A percentile compares a stretch with the other conserved stretches of the same genome.
These are phyloP conservation scores for Marasmius sp. DNA, from an alignment of 1,284 basidiomycete species.

Conservation along the genomic window DNA sequence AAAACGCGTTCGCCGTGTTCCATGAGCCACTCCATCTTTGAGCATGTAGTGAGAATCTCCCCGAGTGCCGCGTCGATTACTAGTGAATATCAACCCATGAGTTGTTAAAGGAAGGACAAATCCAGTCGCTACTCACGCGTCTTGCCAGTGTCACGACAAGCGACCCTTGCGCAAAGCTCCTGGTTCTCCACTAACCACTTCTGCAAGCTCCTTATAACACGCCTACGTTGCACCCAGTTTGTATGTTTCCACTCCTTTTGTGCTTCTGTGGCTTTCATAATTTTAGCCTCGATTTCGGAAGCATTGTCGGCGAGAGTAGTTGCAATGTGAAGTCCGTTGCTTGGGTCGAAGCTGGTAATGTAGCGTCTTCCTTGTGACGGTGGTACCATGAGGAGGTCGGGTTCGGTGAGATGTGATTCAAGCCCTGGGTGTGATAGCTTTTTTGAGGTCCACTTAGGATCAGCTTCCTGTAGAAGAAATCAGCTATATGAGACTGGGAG, in stretches of 20 bases:
- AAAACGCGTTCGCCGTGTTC: conserved; percentile 78
- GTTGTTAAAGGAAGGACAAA: not conserved
- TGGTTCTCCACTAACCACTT: conserved; percentile 91
- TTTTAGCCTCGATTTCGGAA: conserved; percentile 75
- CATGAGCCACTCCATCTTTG: conserved; percentile 87
- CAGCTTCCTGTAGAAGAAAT: conserved; percentile 41
- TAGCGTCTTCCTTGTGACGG: conserved; percentile 52
- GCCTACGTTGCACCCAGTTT: conserved; percentile 75
- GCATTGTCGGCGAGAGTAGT: conserved; percentile 70
- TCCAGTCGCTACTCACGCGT: conserved; percentile 63
- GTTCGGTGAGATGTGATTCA: conserved; percentile 59
- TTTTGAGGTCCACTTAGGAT: conserved; percentile 57
- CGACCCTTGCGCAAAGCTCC: conserved; percentile 84
- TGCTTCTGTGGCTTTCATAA: conserved; percentile 63
- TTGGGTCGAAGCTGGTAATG: conserved; percentile 90
- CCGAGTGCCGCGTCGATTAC: conserved; percentile 89
- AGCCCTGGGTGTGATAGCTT: conserved; percentile 58
- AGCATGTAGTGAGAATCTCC: conserved; percentile 86
- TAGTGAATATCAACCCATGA: conserved; percentile 27
- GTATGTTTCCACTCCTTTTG: conserved; percentile 73
- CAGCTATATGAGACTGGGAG: not conserved
- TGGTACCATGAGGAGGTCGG: conserved; percentile 49
- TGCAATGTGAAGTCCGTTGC: conserved; percentile 78
- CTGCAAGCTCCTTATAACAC: conserved; percentile 81
- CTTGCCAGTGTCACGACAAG: conserved; percentile 94